A percentile compares a stretch with the other conserved stretches of the same genome.
These are phyloP conservation scores for Ceratocystiopsis brevicomis DNA, from an alignment of 2,329 filamentous ascomycete species.

Conservation along the genomic window DNA sequence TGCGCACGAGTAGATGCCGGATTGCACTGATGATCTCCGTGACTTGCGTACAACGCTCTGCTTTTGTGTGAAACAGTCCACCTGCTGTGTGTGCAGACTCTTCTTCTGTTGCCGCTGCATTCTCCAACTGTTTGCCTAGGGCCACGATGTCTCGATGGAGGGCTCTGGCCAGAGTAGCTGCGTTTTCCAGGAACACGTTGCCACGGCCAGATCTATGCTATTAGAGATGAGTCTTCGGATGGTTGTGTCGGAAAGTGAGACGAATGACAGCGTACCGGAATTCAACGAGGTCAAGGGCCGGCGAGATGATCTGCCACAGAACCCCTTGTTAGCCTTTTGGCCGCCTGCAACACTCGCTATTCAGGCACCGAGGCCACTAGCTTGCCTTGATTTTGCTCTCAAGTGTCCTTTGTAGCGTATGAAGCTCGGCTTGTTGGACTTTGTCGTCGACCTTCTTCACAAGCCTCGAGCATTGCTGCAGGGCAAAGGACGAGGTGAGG, in stretches of 20 bases:
- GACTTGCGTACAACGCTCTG: too few species aligned
- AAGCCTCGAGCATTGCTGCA: constrained; percentile 61
- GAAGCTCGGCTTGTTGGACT: constrained; percentile 48
- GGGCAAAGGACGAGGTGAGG: constrained; percentile 69
- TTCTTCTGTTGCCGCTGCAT: constrained; percentile 34
- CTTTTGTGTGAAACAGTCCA: too few species aligned
- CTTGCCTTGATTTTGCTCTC: constrained; percentile 67
- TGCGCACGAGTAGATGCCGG: constrained; percentile 51
- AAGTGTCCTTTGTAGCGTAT: constrained; percentile 50
- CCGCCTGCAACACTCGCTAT: too few species aligned
- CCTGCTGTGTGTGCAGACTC: constrained; percentile 18
- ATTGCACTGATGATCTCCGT: constrained; percentile 47
- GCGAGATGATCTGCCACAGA: constrained; percentile 52
- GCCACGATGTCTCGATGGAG: constrained; percentile 68
- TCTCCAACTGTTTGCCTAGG: constrained; percentile 56
- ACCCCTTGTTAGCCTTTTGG: too few species aligned
- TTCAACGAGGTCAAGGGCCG: constrained; percentile 81
- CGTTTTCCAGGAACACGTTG: constrained; percentile 54
- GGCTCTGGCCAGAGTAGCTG: constrained; percentile 62
- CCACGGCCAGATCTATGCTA: constrained; percentile 27
- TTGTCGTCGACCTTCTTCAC: constrained; percentile 59
- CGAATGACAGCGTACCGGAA: constrained; percentile 35
- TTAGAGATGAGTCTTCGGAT: neutral
- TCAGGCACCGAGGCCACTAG: too few species aligned
- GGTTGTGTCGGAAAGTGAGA: neutral